phyloP scores from a whole-genome alignment of 1,284 basidiomycete species.

The Cutaneotrichosporon cutaneum region DNA sequence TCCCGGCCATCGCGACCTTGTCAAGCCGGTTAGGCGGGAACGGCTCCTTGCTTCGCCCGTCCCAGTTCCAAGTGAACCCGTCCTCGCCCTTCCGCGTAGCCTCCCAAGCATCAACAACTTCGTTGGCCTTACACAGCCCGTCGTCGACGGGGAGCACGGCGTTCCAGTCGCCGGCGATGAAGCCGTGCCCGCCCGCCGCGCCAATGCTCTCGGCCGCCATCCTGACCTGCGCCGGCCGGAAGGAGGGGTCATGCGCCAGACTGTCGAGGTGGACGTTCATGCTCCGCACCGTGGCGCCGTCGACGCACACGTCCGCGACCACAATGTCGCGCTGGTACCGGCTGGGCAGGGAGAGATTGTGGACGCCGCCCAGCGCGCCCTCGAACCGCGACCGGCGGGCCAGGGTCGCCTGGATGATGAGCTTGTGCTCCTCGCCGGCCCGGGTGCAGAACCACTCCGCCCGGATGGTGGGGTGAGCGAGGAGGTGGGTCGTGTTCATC shows the following conservation, averaged over 20 bases:
- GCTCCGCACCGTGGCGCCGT: neutral
- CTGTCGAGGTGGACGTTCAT: slow-evolving; percentile 13
- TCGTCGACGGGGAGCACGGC: slow-evolving; percentile 6
- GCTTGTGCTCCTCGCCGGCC: neutral
- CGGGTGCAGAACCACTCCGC: neutral
- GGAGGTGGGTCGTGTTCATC: neutral
- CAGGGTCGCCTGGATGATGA: slow-evolving; percentile 5
- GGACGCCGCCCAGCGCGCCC: neutral
- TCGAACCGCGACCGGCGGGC: neutral
- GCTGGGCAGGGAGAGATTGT: neutral
- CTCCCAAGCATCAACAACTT: slow-evolving; percentile 3
- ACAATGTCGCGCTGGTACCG: slow-evolving; percentile 8
- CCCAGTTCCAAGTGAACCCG: slow-evolving; percentile 15
- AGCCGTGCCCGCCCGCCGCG: neutral
- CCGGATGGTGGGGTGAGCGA: neutral
- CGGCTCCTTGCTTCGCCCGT: slow-evolving; percentile 14
- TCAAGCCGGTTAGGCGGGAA: slow-evolving; percentile 12
- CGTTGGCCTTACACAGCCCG: slow-evolving; percentile 4
- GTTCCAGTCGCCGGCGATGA: slow-evolving; percentile 13
- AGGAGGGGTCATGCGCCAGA: slow-evolving; percentile 8
- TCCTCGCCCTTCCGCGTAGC: neutral
- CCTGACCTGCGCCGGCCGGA: slow-evolving; percentile 8
- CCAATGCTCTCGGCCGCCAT: neutral
- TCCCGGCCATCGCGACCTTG: slow-evolving; percentile 8
- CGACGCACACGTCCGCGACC: neutral